Evolutionary conservation across 257 asterid species (phyloP).

Genomic region (Vinca minor): DNA sequence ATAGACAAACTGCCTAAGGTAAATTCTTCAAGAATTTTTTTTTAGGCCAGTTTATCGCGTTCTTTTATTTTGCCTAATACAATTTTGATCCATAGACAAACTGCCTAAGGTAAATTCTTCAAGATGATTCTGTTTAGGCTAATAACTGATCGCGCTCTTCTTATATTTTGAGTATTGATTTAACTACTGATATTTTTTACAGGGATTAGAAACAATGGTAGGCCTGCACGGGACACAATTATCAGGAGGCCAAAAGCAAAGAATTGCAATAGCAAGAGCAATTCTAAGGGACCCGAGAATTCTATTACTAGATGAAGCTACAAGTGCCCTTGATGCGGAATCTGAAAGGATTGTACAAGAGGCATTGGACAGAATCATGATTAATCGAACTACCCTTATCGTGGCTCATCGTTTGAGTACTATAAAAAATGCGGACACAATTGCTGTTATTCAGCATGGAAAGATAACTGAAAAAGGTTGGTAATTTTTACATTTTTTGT

Average conservation of each 20-base stretch:
- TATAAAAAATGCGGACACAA: constrained; percentile 55
- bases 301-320: constrained; percentile 69
- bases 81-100: no score
- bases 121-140: no score
- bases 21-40: not conserved
- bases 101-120: no score
- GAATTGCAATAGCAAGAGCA: constrained; percentile 76
- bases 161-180: not conserved
- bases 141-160: no score
- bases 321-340: constrained; percentile 79
- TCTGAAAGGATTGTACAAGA: constrained; percentile 73
- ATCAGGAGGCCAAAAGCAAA: constrained; percentile 81
- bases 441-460: constrained; percentile 65
- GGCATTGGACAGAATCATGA: constrained; percentile 72
- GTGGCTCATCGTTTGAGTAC: constrained; percentile 81
- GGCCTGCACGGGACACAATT: constrained; percentile 82
- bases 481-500: not conserved
- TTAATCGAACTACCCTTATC: constrained; percentile 57
- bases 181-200: not conserved
- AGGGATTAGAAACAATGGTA: constrained; percentile 64
- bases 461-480: constrained; percentile 64
- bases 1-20: constrained; percentile 78
- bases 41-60: not conserved
- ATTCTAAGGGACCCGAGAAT: constrained; percentile 62
- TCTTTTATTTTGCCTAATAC: not conserved